A percentile compares a stretch with the other conserved stretches of the same genome.
phyloP scores from a whole-genome alignment of 257 asterid genomes.

The Solanum etuberosum region DNA sequence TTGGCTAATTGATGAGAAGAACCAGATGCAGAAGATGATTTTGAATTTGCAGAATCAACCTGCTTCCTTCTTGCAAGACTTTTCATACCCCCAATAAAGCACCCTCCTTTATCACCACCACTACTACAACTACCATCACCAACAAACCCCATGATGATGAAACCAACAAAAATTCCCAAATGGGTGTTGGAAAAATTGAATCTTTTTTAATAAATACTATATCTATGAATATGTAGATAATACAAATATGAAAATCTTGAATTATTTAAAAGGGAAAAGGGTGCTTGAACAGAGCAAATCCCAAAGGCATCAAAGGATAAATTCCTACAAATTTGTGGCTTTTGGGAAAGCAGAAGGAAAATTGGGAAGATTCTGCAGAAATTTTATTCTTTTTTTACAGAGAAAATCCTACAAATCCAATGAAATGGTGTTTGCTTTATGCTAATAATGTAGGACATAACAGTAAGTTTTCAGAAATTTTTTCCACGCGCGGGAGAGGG shows the following conservation, averaged over 20 bases:
- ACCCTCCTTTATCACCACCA: conserved; percentile 1
- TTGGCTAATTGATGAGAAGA: conserved; percentile 57
- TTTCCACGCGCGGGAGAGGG: background rate
- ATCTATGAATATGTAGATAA: background rate
- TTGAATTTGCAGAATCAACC: conserved; percentile 48
- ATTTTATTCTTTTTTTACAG: background rate
- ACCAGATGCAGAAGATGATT: conserved; percentile 25
- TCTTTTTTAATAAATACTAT: background rate
- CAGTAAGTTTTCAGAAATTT: background rate
- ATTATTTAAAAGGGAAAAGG: background rate
- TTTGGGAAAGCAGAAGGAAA: background rate
- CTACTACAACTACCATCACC: conserved; percentile 20
- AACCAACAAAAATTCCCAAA: background rate
- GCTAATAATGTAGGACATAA: background rate
- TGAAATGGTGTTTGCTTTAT: background rate
- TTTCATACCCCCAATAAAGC: conserved; percentile 28
- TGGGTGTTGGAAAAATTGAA: background rate
- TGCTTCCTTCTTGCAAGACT: conserved; percentile 66
- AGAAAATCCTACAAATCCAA: background rate
- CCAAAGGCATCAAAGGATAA: background rate
- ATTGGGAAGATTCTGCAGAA: background rate
- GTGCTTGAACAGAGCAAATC: background rate
- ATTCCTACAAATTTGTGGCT: background rate
- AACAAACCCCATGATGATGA: background rate
- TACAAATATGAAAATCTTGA: background rate